Evolutionary conservation across 495 filamentous ascomycete genomes (phyloP).

Genomic region (Parathielavia appendiculata): DNA sequence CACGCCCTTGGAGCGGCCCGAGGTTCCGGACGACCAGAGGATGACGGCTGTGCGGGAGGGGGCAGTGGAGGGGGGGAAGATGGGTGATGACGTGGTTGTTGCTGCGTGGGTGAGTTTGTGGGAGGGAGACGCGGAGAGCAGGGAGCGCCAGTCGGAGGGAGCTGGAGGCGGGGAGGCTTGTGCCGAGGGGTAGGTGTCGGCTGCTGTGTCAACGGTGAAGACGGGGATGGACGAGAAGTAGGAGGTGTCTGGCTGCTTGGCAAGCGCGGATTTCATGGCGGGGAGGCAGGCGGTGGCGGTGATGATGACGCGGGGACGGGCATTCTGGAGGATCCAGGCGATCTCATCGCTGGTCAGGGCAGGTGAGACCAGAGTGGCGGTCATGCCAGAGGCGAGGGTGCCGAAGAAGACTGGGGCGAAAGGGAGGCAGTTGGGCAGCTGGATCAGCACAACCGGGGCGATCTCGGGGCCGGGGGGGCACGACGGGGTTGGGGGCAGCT

Average conservation of each 20-base stretch:
- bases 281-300: slow-evolving; percentile 28
- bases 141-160: slow-evolving; percentile 20
- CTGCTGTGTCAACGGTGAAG: slow-evolving; percentile 24
- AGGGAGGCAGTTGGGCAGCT: slow-evolving; percentile 32
- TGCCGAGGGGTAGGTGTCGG: slow-evolving; percentile 26
- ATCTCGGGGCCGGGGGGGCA: slow-evolving; percentile 30
- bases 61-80: slow-evolving; percentile 12
- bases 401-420: slow-evolving; percentile 30
- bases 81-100: neutral
- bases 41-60: slow-evolving; percentile 40
- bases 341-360: slow-evolving; percentile 34
- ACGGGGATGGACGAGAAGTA: slow-evolving; percentile 26
- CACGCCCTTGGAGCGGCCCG: slow-evolving; percentile 77
- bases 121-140: slow-evolving; percentile 14
- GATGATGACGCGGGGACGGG: slow-evolving; percentile 31
- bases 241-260: slow-evolving; percentile 18
- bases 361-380: slow-evolving; percentile 34
- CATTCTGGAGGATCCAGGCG: slow-evolving; percentile 33
- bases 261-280: slow-evolving; percentile 27
- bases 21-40: slow-evolving; percentile 84
- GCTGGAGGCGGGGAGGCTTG: neutral
- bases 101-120: neutral
- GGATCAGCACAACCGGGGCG: slow-evolving; percentile 33
- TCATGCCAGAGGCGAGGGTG: slow-evolving; percentile 28
- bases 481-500: slow-evolving; percentile 29